Base-by-base conservation (phyloP, 2,329 filamentous ascomycete genomes). In the Penicillium sp. region DNA sequence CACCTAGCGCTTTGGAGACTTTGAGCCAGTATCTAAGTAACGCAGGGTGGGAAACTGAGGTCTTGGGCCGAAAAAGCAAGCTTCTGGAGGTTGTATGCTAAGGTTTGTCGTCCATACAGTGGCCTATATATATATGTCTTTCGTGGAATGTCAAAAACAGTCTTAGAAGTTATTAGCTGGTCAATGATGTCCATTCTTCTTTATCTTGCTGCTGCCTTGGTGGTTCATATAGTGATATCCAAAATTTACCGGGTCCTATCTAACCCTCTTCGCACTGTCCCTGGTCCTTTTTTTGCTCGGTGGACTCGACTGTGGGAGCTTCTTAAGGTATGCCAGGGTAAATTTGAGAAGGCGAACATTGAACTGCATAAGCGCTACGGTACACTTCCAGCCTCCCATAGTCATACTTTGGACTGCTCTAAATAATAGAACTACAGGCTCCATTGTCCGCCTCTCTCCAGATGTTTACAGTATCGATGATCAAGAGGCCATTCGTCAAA, bases 401-500 rank as follows among this genome's bases (percentile, higher is more conserved):
- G 3, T 7, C 13, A 33, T 7, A 33, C 13, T 2, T 9, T 37
- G 3, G 3, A 37, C 7, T 8, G 1, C 4, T 8, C 4, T 7
- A 10, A 37, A 10, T 37, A 3, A 10, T 3, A 37, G 2, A 37
- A 10, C 2, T 35, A n/a, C 33, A 37, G 35, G 35, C n/a, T 13
- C 45, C 1, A 22, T 48, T 33, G 45, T 48, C 13, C 45, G 27
- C 0, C 4, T 48, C 0, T 29, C 27, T 7, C 45, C 45, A 13
- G 1, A 19, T 33, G 3, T 7, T 3, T 48, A 48, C 19, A 21
- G 26, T 13, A 48, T 48, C 16, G 13, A 31, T 31, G 26, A 48
- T 19, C 24, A 14, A 6, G 45, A 4, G n/a, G 62, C 58, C 1
- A 51, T 59, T 2, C 56, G 52, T 16, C 55, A 35, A 11, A 63